A percentile compares a stretch with the other conserved stretches of the same genome.
Conservation (phyloP, 2,329 filamentous ascomycete species). For the Hirsutella rhossiliensis region DNA sequence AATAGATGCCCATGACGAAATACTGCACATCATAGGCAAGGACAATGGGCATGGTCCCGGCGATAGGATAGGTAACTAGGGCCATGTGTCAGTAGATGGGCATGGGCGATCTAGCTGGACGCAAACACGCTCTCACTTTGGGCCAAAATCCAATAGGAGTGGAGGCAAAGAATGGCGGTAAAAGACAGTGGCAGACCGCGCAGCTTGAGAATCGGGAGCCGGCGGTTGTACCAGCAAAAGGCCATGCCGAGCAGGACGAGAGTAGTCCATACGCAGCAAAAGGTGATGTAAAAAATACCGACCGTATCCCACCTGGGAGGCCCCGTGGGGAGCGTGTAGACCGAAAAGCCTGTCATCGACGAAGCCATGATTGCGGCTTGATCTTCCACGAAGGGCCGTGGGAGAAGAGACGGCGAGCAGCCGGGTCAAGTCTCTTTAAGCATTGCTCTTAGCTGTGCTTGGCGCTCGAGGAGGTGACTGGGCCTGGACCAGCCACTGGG, state of each 20-base stretch:
- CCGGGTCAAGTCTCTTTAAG: too few species aligned
- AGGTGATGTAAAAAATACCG: constrained; percentile 17
- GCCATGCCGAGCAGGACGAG: constrained; percentile 21
- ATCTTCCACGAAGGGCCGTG: neutral
- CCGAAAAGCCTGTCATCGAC: constrained; percentile 7
- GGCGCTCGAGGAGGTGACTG: too few species aligned
- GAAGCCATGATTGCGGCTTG: neutral
- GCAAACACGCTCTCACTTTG: too few species aligned
- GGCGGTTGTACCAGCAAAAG: constrained; percentile 20
- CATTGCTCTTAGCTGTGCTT: too few species aligned
- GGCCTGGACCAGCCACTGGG: too few species aligned
- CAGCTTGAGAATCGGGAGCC: constrained; percentile 23
- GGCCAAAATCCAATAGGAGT: constrained; percentile 27
- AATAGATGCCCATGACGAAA: constrained; percentile 47
- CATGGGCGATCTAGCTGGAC: too few species aligned
- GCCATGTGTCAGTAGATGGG: too few species aligned
- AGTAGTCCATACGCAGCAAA: constrained; percentile 13
- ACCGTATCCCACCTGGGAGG: constrained; percentile 14
- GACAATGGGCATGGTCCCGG: constrained; percentile 24
- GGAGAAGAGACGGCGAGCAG: neutral
- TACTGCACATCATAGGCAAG: constrained; percentile 37
- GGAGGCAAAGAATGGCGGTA: constrained; percentile 22
- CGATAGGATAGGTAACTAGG: constrained; percentile 30
- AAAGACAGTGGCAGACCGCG: constrained; percentile 24
- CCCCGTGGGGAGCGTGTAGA: constrained; percentile 15